Evolutionary conservation across 2,329 filamentous ascomycete species (phyloP).

Genomic region (Onygena corvina): DNA sequence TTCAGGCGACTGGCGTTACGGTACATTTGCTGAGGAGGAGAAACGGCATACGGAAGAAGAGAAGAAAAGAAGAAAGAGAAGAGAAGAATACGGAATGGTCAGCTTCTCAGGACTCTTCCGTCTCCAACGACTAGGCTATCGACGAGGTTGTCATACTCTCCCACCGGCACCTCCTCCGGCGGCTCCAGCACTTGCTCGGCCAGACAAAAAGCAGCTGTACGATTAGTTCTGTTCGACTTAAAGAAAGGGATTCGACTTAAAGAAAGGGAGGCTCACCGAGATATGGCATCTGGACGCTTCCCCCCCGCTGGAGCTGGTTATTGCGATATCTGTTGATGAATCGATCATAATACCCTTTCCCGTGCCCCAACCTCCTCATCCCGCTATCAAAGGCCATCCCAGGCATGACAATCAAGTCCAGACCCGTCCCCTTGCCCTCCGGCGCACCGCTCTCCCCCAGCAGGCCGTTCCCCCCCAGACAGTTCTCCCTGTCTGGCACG

Average conservation of each 20-base stretch:
- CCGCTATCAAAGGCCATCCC: constrained; percentile 78
- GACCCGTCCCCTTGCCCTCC: constrained; percentile 29
- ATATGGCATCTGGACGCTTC: constrained; percentile 40
- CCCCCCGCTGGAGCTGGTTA: constrained; percentile 24
- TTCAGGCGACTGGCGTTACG: constrained; percentile 11
- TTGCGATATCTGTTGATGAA: constrained; percentile 67
- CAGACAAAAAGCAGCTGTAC: constrained; percentile 63
- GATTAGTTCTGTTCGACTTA: constrained; percentile 15
- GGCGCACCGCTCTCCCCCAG: constrained; percentile 15
- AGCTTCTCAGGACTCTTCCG: constrained; percentile 42
- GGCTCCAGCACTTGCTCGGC: constrained; percentile 67
- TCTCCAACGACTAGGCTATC: constrained; percentile 65
- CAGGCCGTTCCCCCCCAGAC: constrained; percentile 53
- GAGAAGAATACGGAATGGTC: not conserved
- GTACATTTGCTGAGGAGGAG: not conserved
- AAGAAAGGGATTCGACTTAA: not conserved
- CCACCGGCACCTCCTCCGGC: constrained; percentile 58
- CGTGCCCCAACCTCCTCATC: constrained; percentile 74
- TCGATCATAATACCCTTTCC: constrained; percentile 93
- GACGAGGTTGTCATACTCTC: constrained; percentile 63
- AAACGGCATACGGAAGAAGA: constrained; percentile 5
- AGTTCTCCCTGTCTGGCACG: constrained; percentile 55
- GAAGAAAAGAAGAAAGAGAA: not conserved
- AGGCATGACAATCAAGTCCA: constrained; percentile 84
- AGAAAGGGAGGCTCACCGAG: constrained; percentile 39